Evolutionary conservation across 2,329 filamentous ascomycete species (phyloP).

Genomic region (Capronia americana): DNA sequence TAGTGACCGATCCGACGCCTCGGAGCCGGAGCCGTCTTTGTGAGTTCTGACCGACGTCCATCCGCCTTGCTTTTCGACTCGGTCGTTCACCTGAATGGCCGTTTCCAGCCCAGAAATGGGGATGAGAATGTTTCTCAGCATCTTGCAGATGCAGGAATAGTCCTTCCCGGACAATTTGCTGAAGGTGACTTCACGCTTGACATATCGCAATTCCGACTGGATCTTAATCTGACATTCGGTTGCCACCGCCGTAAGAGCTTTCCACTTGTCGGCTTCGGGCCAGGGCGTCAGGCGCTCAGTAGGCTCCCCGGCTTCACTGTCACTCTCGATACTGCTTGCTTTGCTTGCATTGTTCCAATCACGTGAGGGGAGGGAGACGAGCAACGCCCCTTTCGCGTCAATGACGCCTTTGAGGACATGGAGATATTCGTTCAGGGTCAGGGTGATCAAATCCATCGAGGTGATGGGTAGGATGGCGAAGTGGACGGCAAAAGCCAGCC

Average conservation of each 20-base stretch:
- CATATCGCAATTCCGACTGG: conserved; percentile 70
- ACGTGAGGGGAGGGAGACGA: conserved; percentile 49
- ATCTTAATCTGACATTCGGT: conserved; percentile 70
- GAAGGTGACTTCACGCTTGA: conserved; percentile 74
- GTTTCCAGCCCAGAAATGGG: conserved; percentile 27
- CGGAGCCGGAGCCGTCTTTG: conserved; percentile 18
- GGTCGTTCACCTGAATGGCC: conserved; percentile 26
- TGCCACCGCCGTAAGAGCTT: conserved; percentile 55
- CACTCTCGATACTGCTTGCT: conserved; percentile 33
- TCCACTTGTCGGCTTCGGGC: conserved; percentile 44
- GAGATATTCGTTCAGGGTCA: conserved; percentile 65
- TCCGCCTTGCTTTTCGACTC: conserved; percentile 30
- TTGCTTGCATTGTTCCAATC: conserved; percentile 50
- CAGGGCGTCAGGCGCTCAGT: conserved; percentile 20
- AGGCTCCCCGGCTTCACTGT: conserved; percentile 19
- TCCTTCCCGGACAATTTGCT: conserved; percentile 72
- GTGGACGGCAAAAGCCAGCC: conserved; percentile 66
- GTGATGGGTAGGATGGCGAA: conserved; percentile 71
- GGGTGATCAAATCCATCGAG: conserved; percentile 68
- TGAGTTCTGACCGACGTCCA: conserved; percentile 20
- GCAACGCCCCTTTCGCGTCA: conserved; percentile 67
- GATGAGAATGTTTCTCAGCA: conserved; percentile 30
- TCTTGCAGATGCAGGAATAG: conserved; percentile 61
- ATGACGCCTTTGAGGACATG: conserved; percentile 62
- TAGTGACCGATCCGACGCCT: conserved; percentile 2